Base-by-base conservation (phyloP, 495 filamentous ascomycete species). In the Cairneyella variabilis region DNA sequence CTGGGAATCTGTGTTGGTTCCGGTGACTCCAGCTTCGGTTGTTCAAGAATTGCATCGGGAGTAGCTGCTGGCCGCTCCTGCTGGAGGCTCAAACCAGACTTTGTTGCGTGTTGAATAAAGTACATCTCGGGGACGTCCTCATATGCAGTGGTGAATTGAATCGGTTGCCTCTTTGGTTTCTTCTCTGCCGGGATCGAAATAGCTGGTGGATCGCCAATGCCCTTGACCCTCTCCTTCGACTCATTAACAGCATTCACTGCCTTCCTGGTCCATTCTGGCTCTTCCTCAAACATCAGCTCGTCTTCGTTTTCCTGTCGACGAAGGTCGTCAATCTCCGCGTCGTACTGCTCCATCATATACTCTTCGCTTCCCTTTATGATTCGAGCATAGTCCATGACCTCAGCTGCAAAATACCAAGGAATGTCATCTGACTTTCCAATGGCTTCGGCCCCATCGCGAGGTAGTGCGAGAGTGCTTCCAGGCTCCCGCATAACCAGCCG, bases 351-450 rank as follows among this genome's bases (percentile, higher is more conserved):
- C 16, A 69, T 61, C 86, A 98, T 91, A 60, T 97, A 97, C 14
- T 86, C 82, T 65, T 89, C 85, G 3, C 86, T 90, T 11, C 92
- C 93, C 68, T 89, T 95, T 88, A 98, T 97, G 40, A 98, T 84
- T 43, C 93, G 79, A 42, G 91, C 90, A 71, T 96, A 97, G 65
- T 98, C 93, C 63, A 90, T 80, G 17, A 96, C 90, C 58, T 95
- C 93, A 2, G 90, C 91, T 27, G 88, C 89, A 71, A 92, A 88
- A 61, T 95, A 87, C 93, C 93, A 97, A 0, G 93, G 93, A 28
- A 97, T 77, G 64, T 89, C 86, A 32, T 93, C 85, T 12, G 74
- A 76, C 12, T 80, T 71, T 16, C 74, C 73, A 14, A 88, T 72
- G 4, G 78, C 75, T 53, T 93, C 88, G 11, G 84, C 84, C 12